Evolutionary conservation across 2,329 filamentous ascomycete species (phyloP), one percentile per base, ranked within the genome.

Genomic region (Paecilomyces formosus): DNA sequence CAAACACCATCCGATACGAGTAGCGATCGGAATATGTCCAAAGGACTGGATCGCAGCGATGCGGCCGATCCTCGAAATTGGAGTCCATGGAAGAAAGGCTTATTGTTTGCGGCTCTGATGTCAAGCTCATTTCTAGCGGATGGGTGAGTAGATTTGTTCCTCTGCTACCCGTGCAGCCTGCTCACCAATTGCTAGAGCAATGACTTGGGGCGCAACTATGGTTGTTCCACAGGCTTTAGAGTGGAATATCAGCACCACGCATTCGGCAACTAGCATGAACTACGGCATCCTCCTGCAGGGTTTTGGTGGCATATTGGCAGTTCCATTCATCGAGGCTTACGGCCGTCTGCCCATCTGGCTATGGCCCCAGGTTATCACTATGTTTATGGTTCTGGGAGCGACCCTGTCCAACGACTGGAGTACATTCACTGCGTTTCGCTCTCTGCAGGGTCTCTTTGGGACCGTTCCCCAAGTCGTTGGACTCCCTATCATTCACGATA

Each of bases 291-390:
- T 76, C 31, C 59, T 76, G 21, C 73, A 76, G 57, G 73, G 72
- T 0, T 67, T 73, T 22, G 73, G 73, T 9, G 73, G 73, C 3
- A 66, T 75, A 15, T 64, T 75, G 50, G 72, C 71, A 2, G 72
- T 75, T 15, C 73, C 72, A 2, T 60, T 75, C 1, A 74, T 74
- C 52, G 71, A 75, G 58, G 70, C 72, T 1, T 76, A 74, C 61
- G 74, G 76, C 61, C 67, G 76, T 76, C 70, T 75, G 21, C 76
- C 76, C 1, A 65, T 77, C 45, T 74, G 75, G 70, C 66, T 78
- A 49, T 78, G 74, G 75, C 70, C 74, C 1, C 73, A 75, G 55
- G 56, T 75, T 3, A 64, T 75, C 50, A 70, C 73, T 3, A 70
- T 71, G 61, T 66, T 72, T 45, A 74, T 76, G 63, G 70, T 78